phyloP scores from a whole-genome alignment of 139 green algal species.

The Desmodesmus armatus region DNA sequence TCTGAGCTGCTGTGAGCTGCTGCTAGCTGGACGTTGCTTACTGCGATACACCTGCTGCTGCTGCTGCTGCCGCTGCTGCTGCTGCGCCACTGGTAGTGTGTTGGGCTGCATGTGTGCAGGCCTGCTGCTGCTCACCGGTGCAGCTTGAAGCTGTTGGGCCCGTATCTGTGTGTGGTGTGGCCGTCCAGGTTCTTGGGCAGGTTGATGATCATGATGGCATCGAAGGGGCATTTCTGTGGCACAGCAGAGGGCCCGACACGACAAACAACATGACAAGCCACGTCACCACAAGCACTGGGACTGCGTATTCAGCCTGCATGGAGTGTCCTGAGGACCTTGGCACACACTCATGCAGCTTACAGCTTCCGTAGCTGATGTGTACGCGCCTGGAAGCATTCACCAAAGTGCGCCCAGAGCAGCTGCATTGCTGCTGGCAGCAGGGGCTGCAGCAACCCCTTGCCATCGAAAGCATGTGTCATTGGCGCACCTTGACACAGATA shows the following conservation, averaged over 20 bases:
- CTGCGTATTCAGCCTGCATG: too few species aligned
- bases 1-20: neutral
- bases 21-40: neutral
- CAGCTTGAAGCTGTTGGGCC: conserved; percentile 99
- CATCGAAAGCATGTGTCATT: neutral
- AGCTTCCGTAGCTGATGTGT: too few species aligned
- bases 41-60: conserved; percentile 3
- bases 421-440: too few species aligned
- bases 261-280: too few species aligned
- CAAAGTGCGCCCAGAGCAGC: too few species aligned
- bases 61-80: conserved; percentile 4
- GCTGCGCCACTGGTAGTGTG: neutral
- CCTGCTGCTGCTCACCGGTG: conserved; percentile 78
- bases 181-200: conserved; percentile 97
- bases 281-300: too few species aligned
- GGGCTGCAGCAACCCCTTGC: neutral
- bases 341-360: too few species aligned
- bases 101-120: neutral
- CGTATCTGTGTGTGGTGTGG: conserved; percentile 98
- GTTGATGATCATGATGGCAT: conserved; percentile 99
- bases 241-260: too few species aligned
- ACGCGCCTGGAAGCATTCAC: too few species aligned
- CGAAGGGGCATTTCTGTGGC: conserved; percentile 99
- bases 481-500: conserved; percentile 97
- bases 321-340: too few species aligned